A percentile compares a stretch with the other conserved stretches of the same genome.
Conservation (phyloP, 192 early-diverging fungal species). For the Coemansia sp. region DNA sequence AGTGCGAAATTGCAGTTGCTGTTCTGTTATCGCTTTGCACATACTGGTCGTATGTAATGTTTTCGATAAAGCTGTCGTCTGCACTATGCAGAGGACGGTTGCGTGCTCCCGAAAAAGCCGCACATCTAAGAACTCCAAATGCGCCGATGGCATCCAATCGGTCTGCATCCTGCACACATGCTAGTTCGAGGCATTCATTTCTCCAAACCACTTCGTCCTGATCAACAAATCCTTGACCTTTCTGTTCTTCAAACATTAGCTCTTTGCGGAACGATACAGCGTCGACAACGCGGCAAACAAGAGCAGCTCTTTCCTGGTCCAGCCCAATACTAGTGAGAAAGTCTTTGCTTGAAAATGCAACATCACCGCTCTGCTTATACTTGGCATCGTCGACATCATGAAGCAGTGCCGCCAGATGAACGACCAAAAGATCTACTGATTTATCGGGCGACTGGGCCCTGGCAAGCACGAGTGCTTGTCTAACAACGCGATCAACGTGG, state of each 20-base stretch:
- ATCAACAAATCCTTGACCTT: conserved; percentile 18
- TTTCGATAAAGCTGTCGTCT: conserved; percentile 44
- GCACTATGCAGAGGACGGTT: conserved; percentile 59
- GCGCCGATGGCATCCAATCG: conserved; percentile 72
- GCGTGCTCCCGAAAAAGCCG: conserved; percentile 66
- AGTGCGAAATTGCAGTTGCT: too few relatives aligned
- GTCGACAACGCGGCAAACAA: conserved; percentile 59
- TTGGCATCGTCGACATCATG: conserved; percentile 72
- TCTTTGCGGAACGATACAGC: conserved; percentile 67
- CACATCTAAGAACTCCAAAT: conserved; percentile 70
- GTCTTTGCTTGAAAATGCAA: conserved; percentile 45
- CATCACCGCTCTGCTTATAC: conserved; percentile 50
- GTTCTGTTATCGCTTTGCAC: too few relatives aligned
- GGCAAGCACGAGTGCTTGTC: conserved; percentile 51
- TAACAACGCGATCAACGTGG: conserved; percentile 65
- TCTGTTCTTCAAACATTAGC: conserved; percentile 50
- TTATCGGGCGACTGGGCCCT: conserved; percentile 24
- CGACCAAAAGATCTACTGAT: conserved; percentile 55
- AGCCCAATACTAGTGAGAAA: conserved; percentile 53
- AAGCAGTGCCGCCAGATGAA: conserved; percentile 64
- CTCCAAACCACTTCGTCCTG: conserved; percentile 53
- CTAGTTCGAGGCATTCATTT: conserved; percentile 55
- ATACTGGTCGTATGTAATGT: conserved; percentile 64
- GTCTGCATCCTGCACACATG: conserved; percentile 72
- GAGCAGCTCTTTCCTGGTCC: conserved; percentile 41